Base-by-base conservation (phyloP, 352 stramenopile genomes). In the Globisporangium megalacanthum region DNA sequence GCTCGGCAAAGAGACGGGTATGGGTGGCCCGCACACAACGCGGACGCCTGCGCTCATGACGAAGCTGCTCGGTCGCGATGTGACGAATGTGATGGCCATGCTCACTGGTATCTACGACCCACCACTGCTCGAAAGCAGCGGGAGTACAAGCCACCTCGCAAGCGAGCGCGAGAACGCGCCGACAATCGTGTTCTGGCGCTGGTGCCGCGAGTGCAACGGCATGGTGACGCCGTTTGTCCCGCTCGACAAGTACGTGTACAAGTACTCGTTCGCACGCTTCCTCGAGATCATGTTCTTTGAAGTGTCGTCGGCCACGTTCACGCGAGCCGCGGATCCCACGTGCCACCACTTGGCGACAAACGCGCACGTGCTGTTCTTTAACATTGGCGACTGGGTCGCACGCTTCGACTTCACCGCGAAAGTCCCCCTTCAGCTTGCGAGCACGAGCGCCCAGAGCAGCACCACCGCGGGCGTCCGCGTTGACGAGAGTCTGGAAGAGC, bases 221-320 rank as follows among this genome's bases (percentile, higher is more conserved):
- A 86, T 98, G 56, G 93, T 98, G 36, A 97, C 93, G 9, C 90
- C 95, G 10, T 86, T 98, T 37, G 74, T 92, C 11, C 71, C 76
- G 42, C 55, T 94, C 75, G 69, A 89, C 84, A 79, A 96, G 79
- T 68, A 97, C 91, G 72, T 95, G 20, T 98, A 97, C 86, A 98
- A 99, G 71, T 98, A 97, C 70, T 98, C 88, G 13, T 98, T 99
- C 70, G 96, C 95, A 25, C 97, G 98, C 56, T 98, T 99, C 52
- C 66, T 99, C n/a, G 95, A 99, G 67, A 77, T 98, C 8, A 86
- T 96, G 35, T 98, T 99, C 51, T 92, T 91, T 37, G 96, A 98
- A 55, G 61, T 77, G 19, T 73, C 85, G 41, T 73, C 85, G 41
- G 60, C 66, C 9, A 78, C 85, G 1, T 70, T 31, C 35, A 31